Conservation (phyloP, 345 rosid genomes). For the Arabis hirsuta region DNA sequence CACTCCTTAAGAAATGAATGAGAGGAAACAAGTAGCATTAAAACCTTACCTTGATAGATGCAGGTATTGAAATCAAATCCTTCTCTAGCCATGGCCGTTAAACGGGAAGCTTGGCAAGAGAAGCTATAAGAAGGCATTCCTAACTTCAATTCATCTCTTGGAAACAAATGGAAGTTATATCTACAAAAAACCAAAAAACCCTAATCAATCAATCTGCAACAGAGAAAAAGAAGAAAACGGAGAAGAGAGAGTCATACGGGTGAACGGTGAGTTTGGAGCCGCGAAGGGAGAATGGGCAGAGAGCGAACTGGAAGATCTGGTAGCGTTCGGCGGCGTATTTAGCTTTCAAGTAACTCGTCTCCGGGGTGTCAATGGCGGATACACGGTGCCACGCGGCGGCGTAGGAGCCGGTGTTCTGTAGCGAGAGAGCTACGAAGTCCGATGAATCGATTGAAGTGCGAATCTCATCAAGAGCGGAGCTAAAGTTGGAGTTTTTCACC, state of each 20-base stretch:
- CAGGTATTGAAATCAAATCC: conserved; percentile 92
- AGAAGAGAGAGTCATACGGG: conserved; percentile 52
- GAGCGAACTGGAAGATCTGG: conserved; percentile 78
- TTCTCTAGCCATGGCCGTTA: conserved; percentile 74
- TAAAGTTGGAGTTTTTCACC: conserved; percentile 71
- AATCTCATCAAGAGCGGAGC: conserved; percentile 53
- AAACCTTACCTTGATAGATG: conserved; percentile 66
- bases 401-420: conserved; percentile 72
- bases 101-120: conserved; percentile 73
- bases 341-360: conserved; percentile 74
- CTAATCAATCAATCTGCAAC: conserved; percentile 16
- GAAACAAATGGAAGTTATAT: conserved; percentile 86
- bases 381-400: conserved; percentile 85
- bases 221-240: background rate
- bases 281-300: conserved; percentile 71
- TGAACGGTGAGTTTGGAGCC: conserved; percentile 59
- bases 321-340: conserved; percentile 70
- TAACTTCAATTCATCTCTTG: conserved; percentile 71
- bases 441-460: conserved; percentile 59
- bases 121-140: conserved; percentile 91
- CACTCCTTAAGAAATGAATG: conserved; percentile 7
- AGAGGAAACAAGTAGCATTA: background rate
- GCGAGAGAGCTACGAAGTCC: conserved; percentile 72
- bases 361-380: conserved; percentile 68
- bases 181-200: conserved; percentile 47